A percentile compares a stretch with the other conserved stretches of the same genome.
Conservation (phyloP, 768 basidiomycete species). For the Boletus subparvulus region DNA sequence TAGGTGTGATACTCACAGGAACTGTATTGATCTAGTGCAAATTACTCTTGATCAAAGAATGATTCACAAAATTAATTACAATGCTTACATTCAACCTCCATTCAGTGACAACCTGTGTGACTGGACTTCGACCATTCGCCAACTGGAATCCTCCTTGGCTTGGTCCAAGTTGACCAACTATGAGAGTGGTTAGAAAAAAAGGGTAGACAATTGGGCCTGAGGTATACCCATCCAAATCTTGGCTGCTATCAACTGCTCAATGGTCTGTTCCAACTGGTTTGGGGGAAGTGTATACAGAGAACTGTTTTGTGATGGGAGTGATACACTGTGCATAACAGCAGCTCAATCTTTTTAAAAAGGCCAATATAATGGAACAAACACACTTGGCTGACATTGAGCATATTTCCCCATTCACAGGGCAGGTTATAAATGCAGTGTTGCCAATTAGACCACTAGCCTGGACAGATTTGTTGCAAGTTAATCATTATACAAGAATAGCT, state of each 20-base stretch:
- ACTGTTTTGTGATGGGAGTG: background rate
- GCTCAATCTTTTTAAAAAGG: no score
- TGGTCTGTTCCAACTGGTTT: background rate
- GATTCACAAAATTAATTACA: background rate
- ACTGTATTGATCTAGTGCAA: conserved; percentile 10
- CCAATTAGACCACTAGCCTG: background rate
- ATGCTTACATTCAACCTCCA: conserved; percentile 16
- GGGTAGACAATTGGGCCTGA: no score
- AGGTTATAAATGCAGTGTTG: background rate
- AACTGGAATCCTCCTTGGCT: conserved; percentile 4
- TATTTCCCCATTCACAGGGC: background rate
- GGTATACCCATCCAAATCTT: conserved; percentile 13
- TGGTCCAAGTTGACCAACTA: conserved; percentile 10
- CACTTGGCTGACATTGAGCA: background rate
- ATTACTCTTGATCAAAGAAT: background rate
- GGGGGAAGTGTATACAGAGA: background rate
- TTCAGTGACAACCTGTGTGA: conserved; percentile 5
- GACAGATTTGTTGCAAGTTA: background rate
- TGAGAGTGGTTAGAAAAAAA: background rate
- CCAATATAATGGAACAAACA: background rate
- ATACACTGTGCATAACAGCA: background rate
- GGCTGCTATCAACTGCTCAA: conserved; percentile 2
- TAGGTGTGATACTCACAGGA: conserved; percentile 9
- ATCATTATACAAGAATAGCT: no score
- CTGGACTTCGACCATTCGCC: background rate